Base-by-base conservation (phyloP, 2,329 filamentous ascomycete genomes). In the Ophiostoma australiae region DNA sequence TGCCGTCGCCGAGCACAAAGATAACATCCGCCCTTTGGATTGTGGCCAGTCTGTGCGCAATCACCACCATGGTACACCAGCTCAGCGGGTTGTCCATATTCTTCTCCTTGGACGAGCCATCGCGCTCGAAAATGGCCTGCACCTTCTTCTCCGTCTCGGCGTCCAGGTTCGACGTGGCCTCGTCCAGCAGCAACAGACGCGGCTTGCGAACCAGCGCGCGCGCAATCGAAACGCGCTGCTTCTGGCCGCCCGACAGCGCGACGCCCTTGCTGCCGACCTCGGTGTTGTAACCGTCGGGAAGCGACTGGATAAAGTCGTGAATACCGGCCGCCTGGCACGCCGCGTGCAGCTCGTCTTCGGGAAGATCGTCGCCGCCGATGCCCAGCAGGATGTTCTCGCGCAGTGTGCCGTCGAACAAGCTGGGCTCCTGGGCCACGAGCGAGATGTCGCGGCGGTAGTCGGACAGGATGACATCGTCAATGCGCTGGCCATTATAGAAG, bases 11-110 rank as follows among this genome's bases (percentile, higher is more conserved):
- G 76, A 91, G 88, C 44, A 91, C 89, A 70, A 89, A 91, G 72
- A 91, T 91, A 63, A 88, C 80, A 75, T 91, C 89, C 0, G 89
- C 89, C 73, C 89, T 87, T 77, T 90, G 88, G 67, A 91, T 90
- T 0, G 89, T 91, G 0, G 85, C 83, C 10, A 91, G 79, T 39
- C 89, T 82, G 78, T 91, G 89, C 15, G 89, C 89, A 7, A 91
- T 89, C 0, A 88, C 88, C 72, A 91, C 87, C 0, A 89, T 91
- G 70, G 87, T 89, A 68, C 87, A 70, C 23, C 58, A 63, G 58
- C 58, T 63, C 58, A 63, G 58, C 27, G 58, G 58, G 27, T 63
- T 63, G 27, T 63, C 58, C 15, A 20, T 3, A 10, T 33, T 63
- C 58, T 63, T 63, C 27, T 48, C 44, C 20, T 58, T 58, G n/a